Evolutionary conservation across 2,329 filamentous ascomycete species (phyloP), one percentile per base, ranked within the genome.

Genomic region (Neofusicoccum sp.): DNA sequence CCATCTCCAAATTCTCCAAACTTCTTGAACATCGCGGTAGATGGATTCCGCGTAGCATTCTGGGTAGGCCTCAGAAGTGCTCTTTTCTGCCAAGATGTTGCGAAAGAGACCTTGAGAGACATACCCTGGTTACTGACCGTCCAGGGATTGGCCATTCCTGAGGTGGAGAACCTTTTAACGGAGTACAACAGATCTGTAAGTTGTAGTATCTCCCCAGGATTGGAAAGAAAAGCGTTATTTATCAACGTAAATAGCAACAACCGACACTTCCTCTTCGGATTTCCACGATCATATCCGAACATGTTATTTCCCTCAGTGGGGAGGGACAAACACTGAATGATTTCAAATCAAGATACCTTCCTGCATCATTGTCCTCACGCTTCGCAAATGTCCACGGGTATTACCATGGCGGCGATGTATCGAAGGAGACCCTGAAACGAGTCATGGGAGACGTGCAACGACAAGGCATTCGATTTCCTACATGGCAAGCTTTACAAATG

Each of bases 41-140:
- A 28, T 7, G 61, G 49, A 2, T 43, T 64, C 11, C 61, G 64
- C 2, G 7, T 67, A 1, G 56, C 63, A 8, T 31, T 65, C n/a
- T 50, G 60, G 16, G 44, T 67, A 4, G 65, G 64, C 1, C 64
- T 64, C 4, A 14, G 52, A n/a, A 62, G 62, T 7, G 45, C 33
- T 3, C 44, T 63, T 1, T n/a, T 43, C 12, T 62, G 65, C 11
- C 39, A 31, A 1, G 7, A 14, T 3, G 39, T 52, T 36, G 52
- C 39, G 9, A 52, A 16, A 39, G 9, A 33, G 1, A 43, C 11
- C 28, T 36, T n/a, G 29, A 47, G 12, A 28, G 29, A 11, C 29
- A 11, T 22, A 22, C 59, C 52, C 1, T 56, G 52, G 52, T 56
- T 39, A 1, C 28, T 56, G 39, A 56, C 52, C 4, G 29, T 56